These are phyloP conservation scores for Monilinia aucupariae DNA, from an alignment of 2,329 filamentous ascomycete genomes.

Conservation along the genomic window DNA sequence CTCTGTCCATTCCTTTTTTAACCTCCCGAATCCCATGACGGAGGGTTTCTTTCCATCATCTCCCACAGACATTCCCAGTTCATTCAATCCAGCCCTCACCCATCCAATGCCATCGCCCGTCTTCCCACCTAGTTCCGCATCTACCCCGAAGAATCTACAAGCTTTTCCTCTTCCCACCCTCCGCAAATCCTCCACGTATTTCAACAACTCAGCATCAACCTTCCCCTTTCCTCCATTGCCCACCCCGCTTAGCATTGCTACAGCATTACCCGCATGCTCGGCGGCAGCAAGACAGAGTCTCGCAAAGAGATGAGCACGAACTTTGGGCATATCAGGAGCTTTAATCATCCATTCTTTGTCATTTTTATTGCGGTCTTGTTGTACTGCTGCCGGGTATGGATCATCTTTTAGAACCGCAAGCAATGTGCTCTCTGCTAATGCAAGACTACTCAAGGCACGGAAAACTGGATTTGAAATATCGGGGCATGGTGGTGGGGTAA, in stretches of 20 bases:
- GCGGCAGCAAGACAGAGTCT: slow-evolving; percentile 80
- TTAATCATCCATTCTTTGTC: slow-evolving; percentile 97
- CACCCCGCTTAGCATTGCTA: slow-evolving; percentile 44
- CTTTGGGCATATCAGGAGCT: slow-evolving; percentile 79
- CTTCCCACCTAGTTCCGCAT: slow-evolving; percentile 76
- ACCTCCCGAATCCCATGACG: slow-evolving; percentile 52
- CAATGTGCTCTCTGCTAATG: slow-evolving; percentile 82
- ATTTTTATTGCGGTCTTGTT: slow-evolving; percentile 73
- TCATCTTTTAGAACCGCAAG: slow-evolving; percentile 91
- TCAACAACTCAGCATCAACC: slow-evolving; percentile 60
- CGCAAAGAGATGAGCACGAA: slow-evolving; percentile 82
- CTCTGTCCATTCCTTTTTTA: slow-evolving; percentile 72
- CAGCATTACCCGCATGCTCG: slow-evolving; percentile 76
- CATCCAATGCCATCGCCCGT: slow-evolving; percentile 83
- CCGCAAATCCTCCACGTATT: slow-evolving; percentile 71
- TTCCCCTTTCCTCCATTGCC: slow-evolving; percentile 41
- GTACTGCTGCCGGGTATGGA: slow-evolving; percentile 77
- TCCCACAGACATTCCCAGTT: slow-evolving; percentile 57
- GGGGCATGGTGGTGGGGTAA: slow-evolving; percentile 40
- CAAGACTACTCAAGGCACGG: slow-evolving; percentile 57
- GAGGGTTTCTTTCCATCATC: slow-evolving; percentile 46
- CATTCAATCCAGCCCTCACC: slow-evolving; percentile 70
- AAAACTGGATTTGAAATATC: slow-evolving; percentile 51
- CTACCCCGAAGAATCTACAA: slow-evolving; percentile 84
- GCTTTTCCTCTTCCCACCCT: slow-evolving; percentile 75